phyloP scores from a whole-genome alignment of 805 yeast species.

The Pichia cabralensis region DNA sequence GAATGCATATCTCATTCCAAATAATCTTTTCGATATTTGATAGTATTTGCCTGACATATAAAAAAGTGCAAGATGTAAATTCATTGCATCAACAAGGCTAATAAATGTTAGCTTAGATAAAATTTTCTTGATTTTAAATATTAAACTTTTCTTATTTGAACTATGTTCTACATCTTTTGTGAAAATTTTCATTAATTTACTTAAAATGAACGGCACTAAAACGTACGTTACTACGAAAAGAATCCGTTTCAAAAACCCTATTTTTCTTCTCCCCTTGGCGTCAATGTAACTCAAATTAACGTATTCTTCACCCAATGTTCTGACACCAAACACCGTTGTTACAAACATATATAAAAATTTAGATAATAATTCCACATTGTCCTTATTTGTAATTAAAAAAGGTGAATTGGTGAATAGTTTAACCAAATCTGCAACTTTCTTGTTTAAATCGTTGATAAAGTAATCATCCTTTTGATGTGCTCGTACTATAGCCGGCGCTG shows the following conservation, averaged over 20 bases:
- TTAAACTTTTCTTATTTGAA: neutral
- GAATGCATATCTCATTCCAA: constrained; percentile 71
- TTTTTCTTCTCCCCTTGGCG: too few relatives aligned
- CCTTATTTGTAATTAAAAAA: too few relatives aligned
- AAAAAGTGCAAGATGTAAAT: constrained; percentile 70
- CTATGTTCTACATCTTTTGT: too few relatives aligned
- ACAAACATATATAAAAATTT: constrained; percentile 57
- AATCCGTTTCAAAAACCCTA: too few relatives aligned
- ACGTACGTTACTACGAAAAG: too few relatives aligned
- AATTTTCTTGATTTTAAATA: constrained; percentile 4
- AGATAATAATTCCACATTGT: too few relatives aligned
- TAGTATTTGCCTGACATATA: constrained; percentile 80
- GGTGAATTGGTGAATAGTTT: too few relatives aligned
- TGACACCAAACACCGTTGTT: constrained; percentile 66
- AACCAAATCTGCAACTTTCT: constrained; percentile 48
- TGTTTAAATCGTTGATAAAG: constrained; percentile 45
- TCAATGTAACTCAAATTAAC: constrained; percentile 73
- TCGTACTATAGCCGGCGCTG: constrained; percentile 84
- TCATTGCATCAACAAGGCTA: constrained; percentile 42
- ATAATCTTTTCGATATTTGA: constrained; percentile 61
- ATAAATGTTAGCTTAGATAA: constrained; percentile 30
- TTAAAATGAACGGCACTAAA: constrained; percentile 47
- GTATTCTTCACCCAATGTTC: constrained; percentile 92
- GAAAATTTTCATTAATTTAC: too few relatives aligned
- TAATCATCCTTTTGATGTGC: constrained; percentile 86